Conservation (phyloP, 202 grass and related monocot genomes). For the Musa balbisiana region DNA sequence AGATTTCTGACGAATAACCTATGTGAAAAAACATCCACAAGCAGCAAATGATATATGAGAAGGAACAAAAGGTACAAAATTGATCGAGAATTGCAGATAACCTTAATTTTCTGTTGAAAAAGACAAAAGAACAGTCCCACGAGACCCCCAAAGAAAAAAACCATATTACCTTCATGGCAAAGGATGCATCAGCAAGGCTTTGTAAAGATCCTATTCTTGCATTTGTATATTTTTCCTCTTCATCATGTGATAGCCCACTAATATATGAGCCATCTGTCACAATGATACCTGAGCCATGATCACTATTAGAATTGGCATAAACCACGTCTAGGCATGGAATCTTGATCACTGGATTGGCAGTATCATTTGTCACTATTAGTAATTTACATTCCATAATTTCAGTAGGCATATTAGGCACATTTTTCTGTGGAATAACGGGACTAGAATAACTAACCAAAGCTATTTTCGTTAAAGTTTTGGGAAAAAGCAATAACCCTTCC, state of each 20-base stretch:
- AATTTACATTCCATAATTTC: conserved; percentile 45
- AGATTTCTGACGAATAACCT: background rate
- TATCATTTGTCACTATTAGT: conserved; percentile 75
- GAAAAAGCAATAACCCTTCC: conserved; percentile 70
- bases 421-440: conserved; percentile 23
- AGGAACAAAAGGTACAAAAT: background rate
- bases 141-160: background rate
- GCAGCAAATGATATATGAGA: background rate
- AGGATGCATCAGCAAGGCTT: background rate
- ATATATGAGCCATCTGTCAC: conserved; percentile 28
- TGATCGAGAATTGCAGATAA: no score
- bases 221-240: background rate
- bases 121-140: background rate
- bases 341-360: conserved; percentile 56
- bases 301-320: conserved; percentile 25
- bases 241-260: conserved; percentile 33
- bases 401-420: conserved; percentile 12
- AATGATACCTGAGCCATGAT: conserved; percentile 20
- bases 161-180: background rate
- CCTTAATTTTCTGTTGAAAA: no score
- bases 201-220: background rate
- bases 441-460: conserved; percentile 54
- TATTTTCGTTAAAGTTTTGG: conserved; percentile 60
- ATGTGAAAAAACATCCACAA: background rate
- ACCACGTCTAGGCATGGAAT: conserved; percentile 78